phyloP scores from a whole-genome alignment of 306 rosid genomes.

The Prunus kanzakura region DNA sequence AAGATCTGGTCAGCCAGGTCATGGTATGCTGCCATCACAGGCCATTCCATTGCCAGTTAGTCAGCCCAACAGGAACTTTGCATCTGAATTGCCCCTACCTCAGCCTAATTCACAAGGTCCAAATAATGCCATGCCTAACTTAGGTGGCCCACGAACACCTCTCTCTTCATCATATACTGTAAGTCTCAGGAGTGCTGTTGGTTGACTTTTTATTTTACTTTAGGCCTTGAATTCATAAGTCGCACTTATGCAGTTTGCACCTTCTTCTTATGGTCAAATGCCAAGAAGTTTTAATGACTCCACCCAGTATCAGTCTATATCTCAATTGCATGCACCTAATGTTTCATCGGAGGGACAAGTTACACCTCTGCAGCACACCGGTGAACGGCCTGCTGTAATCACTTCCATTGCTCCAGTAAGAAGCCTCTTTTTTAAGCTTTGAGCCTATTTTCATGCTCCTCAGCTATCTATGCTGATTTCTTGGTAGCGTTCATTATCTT shows the following conservation, averaged over 20 bases:
- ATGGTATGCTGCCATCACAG: conserved; percentile 49
- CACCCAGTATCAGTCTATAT: conserved; percentile 51
- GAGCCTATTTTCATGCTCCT: background rate
- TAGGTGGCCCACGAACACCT: conserved; percentile 62
- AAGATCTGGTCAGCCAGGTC: conserved; percentile 60
- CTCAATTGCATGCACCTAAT: conserved; percentile 52
- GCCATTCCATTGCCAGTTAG: conserved; percentile 54
- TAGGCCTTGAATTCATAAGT: conserved; percentile 25
- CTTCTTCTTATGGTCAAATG: conserved; percentile 64
- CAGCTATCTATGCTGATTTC: background rate
- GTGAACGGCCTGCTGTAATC: conserved; percentile 48
- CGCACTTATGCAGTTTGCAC: conserved; percentile 52
- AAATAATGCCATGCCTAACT: conserved; percentile 52
- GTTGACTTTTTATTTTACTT: conserved; percentile 1
- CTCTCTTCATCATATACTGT: conserved; percentile 70
- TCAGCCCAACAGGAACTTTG: conserved; percentile 55
- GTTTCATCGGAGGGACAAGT: conserved; percentile 45
- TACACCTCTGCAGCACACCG: conserved; percentile 41
- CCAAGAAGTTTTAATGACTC: conserved; percentile 49
- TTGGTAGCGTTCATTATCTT: conserved; percentile 1
- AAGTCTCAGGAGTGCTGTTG: conserved; percentile 29
- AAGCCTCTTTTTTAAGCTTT: background rate
- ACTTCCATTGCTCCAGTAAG: conserved; percentile 51
- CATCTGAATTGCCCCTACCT: conserved; percentile 51
- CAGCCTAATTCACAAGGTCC: conserved; percentile 59